Base-by-base conservation (phyloP, 2,329 filamentous ascomycete genomes). In the Aspergillus hiratsukae region DNA sequence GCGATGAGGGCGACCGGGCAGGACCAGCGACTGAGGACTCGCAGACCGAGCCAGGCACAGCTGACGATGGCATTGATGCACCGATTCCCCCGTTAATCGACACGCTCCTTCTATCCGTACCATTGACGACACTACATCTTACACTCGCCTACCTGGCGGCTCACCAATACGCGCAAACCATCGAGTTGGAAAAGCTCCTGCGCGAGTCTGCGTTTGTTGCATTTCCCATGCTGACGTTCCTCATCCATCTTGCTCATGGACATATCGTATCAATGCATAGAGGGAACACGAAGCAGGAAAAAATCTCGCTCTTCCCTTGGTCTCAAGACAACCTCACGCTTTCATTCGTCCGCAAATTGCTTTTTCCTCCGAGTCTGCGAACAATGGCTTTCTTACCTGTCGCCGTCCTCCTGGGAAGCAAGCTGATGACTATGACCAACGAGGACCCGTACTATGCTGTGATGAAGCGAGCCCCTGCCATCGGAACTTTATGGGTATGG, bases 401-500 rank as follows among this genome's bases (percentile, higher is more conserved):
- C 4, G 68, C 74, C 25, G 51, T 69, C 4, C 45, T 29, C 14
- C 60, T 76, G 0, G 94, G 94, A 1, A 90, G 86, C 74, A 92
- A 91, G 72, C 78, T 97, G 60, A 87, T 97, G 50, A 80, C 89
- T 63, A 85, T 92, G 53, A 91, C 89, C 27, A 97, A 97, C 67
- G 81, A 79, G 29, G 84, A 86, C 62, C 85, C 87, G 4, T 97
- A 97, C 67, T 85, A 95, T 64, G 88, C 89, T 6, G 86, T 96
- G 21, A 92, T 97, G 90, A 95, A 96, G 77, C 86, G 85, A 61
- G 89, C 91, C 0, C 94, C 94, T n/a, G 87, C 91, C 4, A 72
- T 97, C 14, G 94, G 91, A 0, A 93, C 90, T 43, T 73, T 97
- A 19, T 97, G 93, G 92, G 83, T 97, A 4, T 97, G 93, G 91